These are phyloP conservation scores for Lipomyces sp. DNA, from an alignment of 805 yeast species.

Conservation along the genomic window DNA sequence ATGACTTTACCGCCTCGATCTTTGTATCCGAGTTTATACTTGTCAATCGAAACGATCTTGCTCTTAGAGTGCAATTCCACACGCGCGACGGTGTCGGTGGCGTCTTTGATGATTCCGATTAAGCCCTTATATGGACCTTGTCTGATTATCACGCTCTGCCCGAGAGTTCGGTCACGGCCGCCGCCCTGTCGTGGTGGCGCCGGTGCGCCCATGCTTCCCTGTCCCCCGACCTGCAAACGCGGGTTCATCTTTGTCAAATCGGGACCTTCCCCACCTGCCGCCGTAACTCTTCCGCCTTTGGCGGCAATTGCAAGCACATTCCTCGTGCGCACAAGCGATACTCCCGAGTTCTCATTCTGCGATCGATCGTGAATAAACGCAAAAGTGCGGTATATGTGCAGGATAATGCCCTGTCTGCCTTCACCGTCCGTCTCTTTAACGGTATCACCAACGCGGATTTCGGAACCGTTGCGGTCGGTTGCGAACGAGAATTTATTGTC, in stretches of 20 bases:
- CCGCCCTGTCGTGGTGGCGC: slow-evolving; percentile 66
- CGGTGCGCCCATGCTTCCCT: slow-evolving; percentile 46
- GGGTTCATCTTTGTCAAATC: slow-evolving; percentile 82
- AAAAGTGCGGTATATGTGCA: slow-evolving; percentile 78
- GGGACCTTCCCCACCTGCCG: slow-evolving; percentile 25
- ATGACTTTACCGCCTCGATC: slow-evolving; percentile 57
- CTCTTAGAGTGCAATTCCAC: slow-evolving; percentile 91
- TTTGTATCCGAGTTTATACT: slow-evolving; percentile 70
- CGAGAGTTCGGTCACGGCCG: slow-evolving; percentile 78
- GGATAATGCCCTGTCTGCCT: slow-evolving; percentile 79
- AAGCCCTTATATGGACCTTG: slow-evolving; percentile 95
- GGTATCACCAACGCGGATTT: slow-evolving; percentile 84
- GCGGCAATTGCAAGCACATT: slow-evolving; percentile 82
- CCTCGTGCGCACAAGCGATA: slow-evolving; percentile 73
- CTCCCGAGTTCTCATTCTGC: slow-evolving; percentile 81
- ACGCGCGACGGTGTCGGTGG: slow-evolving; percentile 86
- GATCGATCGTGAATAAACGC: slow-evolving; percentile 80
- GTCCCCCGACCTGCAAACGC: slow-evolving; percentile 46
- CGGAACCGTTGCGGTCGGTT: slow-evolving; percentile 80
- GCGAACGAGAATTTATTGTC: slow-evolving; percentile 71
- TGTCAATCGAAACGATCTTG: slow-evolving; percentile 80
- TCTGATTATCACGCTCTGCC: slow-evolving; percentile 79
- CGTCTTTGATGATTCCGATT: slow-evolving; percentile 88
- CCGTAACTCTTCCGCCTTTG: slow-evolving; percentile 63
- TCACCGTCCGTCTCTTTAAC: slow-evolving; percentile 84